Conservation (phyloP, 306 rosid genomes). For the Pachyrhizus erosus region DNA sequence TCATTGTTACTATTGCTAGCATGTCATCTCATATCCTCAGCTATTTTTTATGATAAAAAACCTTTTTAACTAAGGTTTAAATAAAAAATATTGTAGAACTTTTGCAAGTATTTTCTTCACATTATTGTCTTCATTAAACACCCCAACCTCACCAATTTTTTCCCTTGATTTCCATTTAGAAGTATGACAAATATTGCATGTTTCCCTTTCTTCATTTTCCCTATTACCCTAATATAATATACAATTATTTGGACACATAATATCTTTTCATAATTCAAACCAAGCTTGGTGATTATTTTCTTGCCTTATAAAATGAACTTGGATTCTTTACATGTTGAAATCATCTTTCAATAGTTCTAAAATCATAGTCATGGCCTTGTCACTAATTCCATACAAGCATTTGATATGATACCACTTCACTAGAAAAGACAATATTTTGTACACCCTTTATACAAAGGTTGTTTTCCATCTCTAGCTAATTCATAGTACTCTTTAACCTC, state of each 20-base stretch:
- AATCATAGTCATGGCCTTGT: neutral
- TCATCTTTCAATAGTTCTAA: neutral
- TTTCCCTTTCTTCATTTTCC: neutral
- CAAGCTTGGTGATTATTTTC: neutral
- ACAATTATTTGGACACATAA: neutral
- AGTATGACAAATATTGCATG: neutral
- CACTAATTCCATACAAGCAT: neutral
- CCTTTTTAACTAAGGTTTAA: neutral
- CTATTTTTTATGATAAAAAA: neutral
- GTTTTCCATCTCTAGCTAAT: too few species aligned
- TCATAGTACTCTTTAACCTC: too few species aligned
- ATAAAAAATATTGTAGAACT: neutral
- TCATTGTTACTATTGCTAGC: neutral
- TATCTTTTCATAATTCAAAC: neutral
- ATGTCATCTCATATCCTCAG: neutral
- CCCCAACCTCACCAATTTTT: neutral
- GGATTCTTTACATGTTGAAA: neutral
- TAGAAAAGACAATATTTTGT: too few species aligned
- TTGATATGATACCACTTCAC: neutral
- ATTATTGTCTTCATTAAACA: neutral
- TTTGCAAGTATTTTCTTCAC: neutral
- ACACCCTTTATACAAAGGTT: too few species aligned
- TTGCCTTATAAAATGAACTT: neutral
- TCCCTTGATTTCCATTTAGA: neutral
- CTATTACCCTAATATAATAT: neutral